Evolutionary conservation across 768 basidiomycete species (phyloP), one percentile per base, ranked within the genome.

Genomic region (Roridomyces roridus): DNA sequence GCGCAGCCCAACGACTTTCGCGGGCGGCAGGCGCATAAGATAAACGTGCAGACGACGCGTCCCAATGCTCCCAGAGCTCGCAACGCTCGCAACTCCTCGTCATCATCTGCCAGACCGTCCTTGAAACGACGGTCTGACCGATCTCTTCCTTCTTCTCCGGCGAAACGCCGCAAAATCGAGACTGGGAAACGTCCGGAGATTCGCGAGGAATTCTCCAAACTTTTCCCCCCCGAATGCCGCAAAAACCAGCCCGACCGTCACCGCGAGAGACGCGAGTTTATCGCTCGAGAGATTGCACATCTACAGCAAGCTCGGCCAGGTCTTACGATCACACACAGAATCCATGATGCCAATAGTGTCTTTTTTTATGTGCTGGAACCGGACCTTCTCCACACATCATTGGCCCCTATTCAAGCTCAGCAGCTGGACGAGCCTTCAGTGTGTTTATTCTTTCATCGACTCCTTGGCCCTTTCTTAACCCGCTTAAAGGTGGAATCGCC

Each of bases 1-100:
- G 47, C 43, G 10, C 58, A 59, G 21, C 58, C 58, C 18, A 59
- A 59, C 36, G 58, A 59, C 29, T 43, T 59, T 8, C 52, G 58
- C 24, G 58, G 58, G 40, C 46, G 52, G 17, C 37, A 15, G 24
- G 28, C 14, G 36, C 23, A 12, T 5, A 25, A 24, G 1, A 15
- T 25, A 11, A 7, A 20, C 15, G 14, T 48, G 28, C 46, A 46
- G 5, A 29, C 43, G 5, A 46, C 50, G 17, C 58, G 51, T 43
- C 26, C 28, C 1, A 15, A 17, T 14, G 26, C 45, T 15, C 36
- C 47, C 3, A 25, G n/a, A 24, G n/a, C 18, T 44, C 40, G 35
- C 43, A 21, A 25, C 43, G n/a, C n/a, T n/a, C n/a, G n/a, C n/a
- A n/a, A n/a, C n/a, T n/a, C n/a, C n/a, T 40, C 17, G 26, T 28